phyloP scores from a whole-genome alignment of 176 grass and related monocot genomes.

The Hsuehochloa calcarea region DNA sequence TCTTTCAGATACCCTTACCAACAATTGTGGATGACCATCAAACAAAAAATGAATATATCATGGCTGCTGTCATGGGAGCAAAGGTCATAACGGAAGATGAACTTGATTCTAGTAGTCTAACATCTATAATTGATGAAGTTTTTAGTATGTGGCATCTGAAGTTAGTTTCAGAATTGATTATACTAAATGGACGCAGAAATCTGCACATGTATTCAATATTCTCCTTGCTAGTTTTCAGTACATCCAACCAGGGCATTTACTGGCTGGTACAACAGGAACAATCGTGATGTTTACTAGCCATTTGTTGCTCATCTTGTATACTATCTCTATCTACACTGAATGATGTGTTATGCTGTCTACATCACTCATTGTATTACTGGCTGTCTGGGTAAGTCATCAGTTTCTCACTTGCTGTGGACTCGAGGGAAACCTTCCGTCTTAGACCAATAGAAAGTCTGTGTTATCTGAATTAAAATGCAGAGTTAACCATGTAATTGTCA shows the following conservation, averaged over 20 bases:
- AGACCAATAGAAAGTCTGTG: neutral
- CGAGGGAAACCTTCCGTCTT: conserved; percentile 1
- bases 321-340: neutral
- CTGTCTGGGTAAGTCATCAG: neutral
- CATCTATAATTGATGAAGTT: conserved; percentile 68
- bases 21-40: too few species aligned
- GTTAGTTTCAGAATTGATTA: conserved; percentile 35
- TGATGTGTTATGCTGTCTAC: neutral
- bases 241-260: neutral
- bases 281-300: neutral
- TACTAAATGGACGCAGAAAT: neutral
- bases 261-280: neutral
- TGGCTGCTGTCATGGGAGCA: conserved; percentile 83
- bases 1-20: too few species aligned
- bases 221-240: neutral
- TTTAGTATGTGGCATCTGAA: conserved; percentile 52
- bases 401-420: neutral
- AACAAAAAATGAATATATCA: conserved; percentile 97
- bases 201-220: neutral
- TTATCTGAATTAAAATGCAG: neutral
- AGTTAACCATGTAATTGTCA: neutral
- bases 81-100: conserved; percentile 90
- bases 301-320: neutral
- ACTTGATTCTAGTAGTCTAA: conserved; percentile 83
- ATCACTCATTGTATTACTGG: neutral